Evolutionary conservation across 2,329 filamentous ascomycete species (phyloP).

Genomic region (Anisogramma anomala): DNA sequence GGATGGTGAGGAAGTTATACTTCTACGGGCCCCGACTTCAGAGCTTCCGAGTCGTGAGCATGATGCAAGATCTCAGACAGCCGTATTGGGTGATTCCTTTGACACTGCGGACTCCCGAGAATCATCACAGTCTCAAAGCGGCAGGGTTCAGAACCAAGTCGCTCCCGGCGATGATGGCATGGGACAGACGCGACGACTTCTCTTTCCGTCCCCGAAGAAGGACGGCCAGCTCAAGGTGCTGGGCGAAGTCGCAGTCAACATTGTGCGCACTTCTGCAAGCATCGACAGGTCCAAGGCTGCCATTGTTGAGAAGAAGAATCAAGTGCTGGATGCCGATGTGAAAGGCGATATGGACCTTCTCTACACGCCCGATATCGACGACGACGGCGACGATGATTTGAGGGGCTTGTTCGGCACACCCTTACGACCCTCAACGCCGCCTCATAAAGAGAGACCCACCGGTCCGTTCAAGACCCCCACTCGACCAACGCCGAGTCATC

Average conservation of each 20-base stretch:
- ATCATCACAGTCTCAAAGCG: conserved; percentile 44
- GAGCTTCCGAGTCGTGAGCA: conserved; percentile 15
- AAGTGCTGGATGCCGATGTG: background rate
- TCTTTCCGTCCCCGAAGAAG: conserved; percentile 68
- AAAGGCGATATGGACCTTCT: conserved; percentile 11
- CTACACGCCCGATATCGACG: conserved; percentile 24
- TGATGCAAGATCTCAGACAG: conserved; percentile 19
- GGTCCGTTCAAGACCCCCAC: conserved; percentile 51
- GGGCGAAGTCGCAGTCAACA: conserved; percentile 44
- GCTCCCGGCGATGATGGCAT: conserved; percentile 38
- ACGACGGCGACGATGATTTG: conserved; percentile 25
- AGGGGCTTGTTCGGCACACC: conserved; percentile 55
- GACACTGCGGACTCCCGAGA: conserved; percentile 24
- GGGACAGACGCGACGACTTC: conserved; percentile 52
- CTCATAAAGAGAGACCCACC: conserved; percentile 35
- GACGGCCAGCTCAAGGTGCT: conserved; percentile 51
- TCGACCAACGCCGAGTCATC: conserved; percentile 48
- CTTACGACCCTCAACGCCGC: conserved; percentile 40
- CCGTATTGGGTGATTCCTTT: conserved; percentile 2
- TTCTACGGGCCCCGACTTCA: conserved; percentile 13
- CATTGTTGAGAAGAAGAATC: conserved; percentile 33
- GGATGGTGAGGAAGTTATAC: conserved; percentile 16
- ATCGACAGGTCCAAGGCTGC: conserved; percentile 26
- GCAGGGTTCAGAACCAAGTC: conserved; percentile 47
- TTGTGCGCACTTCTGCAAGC: conserved; percentile 33